Conservation (phyloP, 163 green algal genomes). For the Botryococcus braunii region DNA sequence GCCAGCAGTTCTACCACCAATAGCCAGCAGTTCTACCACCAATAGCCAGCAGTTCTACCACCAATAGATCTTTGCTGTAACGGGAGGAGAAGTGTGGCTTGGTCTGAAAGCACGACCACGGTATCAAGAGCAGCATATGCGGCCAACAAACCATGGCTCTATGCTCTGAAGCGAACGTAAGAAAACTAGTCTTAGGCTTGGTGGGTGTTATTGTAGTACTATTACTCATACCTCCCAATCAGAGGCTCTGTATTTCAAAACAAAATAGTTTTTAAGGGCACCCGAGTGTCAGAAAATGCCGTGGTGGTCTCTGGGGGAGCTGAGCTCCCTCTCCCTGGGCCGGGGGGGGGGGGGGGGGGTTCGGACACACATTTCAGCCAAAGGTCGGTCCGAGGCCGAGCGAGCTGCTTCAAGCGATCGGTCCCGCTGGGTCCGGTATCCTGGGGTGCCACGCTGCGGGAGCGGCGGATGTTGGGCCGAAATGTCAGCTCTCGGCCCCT, state of each 20-base stretch:
- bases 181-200: neutral
- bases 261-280: neutral
- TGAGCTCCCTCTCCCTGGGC: neutral
- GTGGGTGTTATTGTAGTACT: neutral
- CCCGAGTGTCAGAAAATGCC: neutral
- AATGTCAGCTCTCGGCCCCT: conserved; percentile 2
- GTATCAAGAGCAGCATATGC: too few species aligned
- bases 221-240: neutral
- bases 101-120: too few species aligned
- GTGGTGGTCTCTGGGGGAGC: neutral
- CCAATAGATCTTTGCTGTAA: too few species aligned
- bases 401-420: conserved; percentile 14
- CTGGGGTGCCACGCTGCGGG: neutral
- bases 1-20: too few species aligned
- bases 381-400: conserved; percentile 18
- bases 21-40: too few species aligned
- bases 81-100: too few species aligned
- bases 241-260: neutral
- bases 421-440: conserved; percentile 3
- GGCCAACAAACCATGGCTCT: too few species aligned
- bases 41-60: too few species aligned
- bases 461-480: neutral
- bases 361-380: conserved; percentile 23
- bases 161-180: too few species aligned
- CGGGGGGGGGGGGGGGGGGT: neutral